Evolutionary conservation across 352 stramenopile species (phyloP).

Genomic region (Phytophthora megakarya): DNA sequence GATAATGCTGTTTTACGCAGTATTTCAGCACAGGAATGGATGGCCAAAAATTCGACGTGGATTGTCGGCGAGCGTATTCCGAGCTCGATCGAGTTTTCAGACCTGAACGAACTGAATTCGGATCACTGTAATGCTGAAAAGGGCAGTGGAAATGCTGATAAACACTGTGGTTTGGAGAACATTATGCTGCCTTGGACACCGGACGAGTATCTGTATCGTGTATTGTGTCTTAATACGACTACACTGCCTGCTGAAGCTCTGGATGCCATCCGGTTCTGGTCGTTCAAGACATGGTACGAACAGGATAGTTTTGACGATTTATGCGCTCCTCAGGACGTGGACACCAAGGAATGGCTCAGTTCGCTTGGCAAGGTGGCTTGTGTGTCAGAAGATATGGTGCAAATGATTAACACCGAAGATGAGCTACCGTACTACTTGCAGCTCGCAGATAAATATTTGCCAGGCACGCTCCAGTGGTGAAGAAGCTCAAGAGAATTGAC

Average conservation of each 20-base stretch:
- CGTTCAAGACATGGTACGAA: slow-evolving; percentile 70
- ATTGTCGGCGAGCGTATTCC: slow-evolving; percentile 63
- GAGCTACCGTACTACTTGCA: slow-evolving; percentile 70
- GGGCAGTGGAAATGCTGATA: slow-evolving; percentile 5
- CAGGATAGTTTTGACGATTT: slow-evolving; percentile 60
- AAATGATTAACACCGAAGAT: slow-evolving; percentile 41
- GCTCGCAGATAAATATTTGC: slow-evolving; percentile 78
- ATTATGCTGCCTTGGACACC: slow-evolving; percentile 71
- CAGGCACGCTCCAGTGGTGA: slow-evolving; percentile 74
- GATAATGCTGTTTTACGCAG: slow-evolving; percentile 64
- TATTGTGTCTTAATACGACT: slow-evolving; percentile 68
- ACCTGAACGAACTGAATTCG: slow-evolving; percentile 67
- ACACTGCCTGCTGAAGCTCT: slow-evolving; percentile 69
- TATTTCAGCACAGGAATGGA: slow-evolving; percentile 78
- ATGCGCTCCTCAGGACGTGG: slow-evolving; percentile 47
- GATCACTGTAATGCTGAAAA: slow-evolving; percentile 51
- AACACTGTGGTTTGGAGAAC: slow-evolving; percentile 43
- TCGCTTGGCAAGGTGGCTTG: slow-evolving; percentile 43
- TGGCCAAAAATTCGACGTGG: slow-evolving; percentile 68
- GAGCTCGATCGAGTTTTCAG: slow-evolving; percentile 56
- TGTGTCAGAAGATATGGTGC: slow-evolving; percentile 48
- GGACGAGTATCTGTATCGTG: slow-evolving; percentile 77
- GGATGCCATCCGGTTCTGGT: slow-evolving; percentile 72
- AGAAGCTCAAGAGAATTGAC: background rate
- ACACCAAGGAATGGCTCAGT: slow-evolving; percentile 76